Base-by-base conservation (phyloP, 2,329 filamentous ascomycete species). In the Xylaria hypoxylon region DNA sequence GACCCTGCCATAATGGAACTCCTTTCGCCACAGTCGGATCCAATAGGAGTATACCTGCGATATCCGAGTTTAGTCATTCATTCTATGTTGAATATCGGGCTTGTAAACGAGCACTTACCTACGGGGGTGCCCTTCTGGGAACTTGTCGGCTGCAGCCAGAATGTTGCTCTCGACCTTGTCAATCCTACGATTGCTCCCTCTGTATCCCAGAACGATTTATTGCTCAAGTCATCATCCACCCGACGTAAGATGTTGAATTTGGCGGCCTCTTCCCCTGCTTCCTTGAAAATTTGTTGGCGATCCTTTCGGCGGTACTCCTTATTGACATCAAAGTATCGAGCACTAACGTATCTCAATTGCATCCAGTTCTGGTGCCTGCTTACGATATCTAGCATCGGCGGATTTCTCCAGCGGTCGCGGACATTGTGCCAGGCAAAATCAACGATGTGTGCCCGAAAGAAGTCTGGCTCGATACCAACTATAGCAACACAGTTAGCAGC, bases 401-500 rank as follows among this genome's bases (percentile, higher is more conserved):
- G 71, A 35, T 72, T 70, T n/a, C 71, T 66, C 72, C 71, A 76
- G 19, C 68, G 67, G 56, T 76, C 74, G 55, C 69, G 71, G 7
- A 74, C 68, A 31, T 76, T 76, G 26, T 70, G 68, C 74, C 74
- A 76, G 0, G 70, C 68, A 31, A 66, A 71, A 57, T 75, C 74
- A 2, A 65, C 59, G 5, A 76, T 69, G 19, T 76, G 74, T 2
- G 72, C 70, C 26, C 73, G 58, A 19, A 74, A 72, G n/a, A 71
- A 64, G 13, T 72, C 70, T 17, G 70, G 68, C 10, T 72, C 68
- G 13, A 72, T 65, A 10, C 62, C 58, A 19, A 71, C 67, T 69
- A 47, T 38, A 40, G 24, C 1, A 48, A 19, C 8, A 52, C 8
- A 31, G 38, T 50, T 13, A 60, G 51, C 44, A 47, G 58, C 19